A percentile compares a stretch with the other conserved stretches of the same genome.
Evolutionary conservation across 768 basidiomycete species (phyloP).

Genomic region (Russula lepida): DNA sequence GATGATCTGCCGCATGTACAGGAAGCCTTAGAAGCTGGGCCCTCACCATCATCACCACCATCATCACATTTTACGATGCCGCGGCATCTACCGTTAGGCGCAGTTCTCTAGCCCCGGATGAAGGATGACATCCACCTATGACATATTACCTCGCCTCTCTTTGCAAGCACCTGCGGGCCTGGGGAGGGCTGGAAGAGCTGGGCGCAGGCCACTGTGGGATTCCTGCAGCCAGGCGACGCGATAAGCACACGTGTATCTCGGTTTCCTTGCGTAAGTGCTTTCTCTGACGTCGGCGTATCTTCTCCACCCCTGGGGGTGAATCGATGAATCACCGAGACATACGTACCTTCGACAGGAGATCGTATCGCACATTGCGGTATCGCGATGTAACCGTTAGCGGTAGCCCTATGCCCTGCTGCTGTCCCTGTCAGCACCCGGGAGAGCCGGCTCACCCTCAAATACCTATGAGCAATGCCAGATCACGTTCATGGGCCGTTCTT

Average conservation of each 20-base stretch:
- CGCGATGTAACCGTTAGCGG: background rate
- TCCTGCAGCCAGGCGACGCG: background rate
- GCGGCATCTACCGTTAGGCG: background rate
- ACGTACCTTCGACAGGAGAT: background rate
- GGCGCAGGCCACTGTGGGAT: background rate
- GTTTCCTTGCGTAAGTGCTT: background rate
- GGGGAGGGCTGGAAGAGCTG: background rate
- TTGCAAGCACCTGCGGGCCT: background rate
- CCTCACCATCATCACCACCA: background rate
- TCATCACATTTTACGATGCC: background rate
- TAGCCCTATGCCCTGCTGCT: conserved; percentile 12
- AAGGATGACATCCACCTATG: background rate
- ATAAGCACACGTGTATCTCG: conserved; percentile 6
- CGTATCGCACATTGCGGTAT: background rate
- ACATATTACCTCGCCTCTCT: background rate
- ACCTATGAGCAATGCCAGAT: background rate
- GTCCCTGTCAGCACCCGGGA: background rate
- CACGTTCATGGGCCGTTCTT: background rate
- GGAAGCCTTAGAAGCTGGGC: conserved; percentile 11
- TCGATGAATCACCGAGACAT: background rate
- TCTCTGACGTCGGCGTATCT: conserved; percentile 1
- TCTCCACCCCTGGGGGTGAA: background rate
- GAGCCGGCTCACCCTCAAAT: conserved; percentile 3
- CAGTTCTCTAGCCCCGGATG: background rate
- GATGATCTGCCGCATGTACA: conserved; percentile 10